A percentile compares a stretch with the other conserved stretches of the same genome.
Evolutionary conservation across 2,329 filamentous ascomycete species (phyloP).

Genomic region (Cercospora zeae-maydis): DNA sequence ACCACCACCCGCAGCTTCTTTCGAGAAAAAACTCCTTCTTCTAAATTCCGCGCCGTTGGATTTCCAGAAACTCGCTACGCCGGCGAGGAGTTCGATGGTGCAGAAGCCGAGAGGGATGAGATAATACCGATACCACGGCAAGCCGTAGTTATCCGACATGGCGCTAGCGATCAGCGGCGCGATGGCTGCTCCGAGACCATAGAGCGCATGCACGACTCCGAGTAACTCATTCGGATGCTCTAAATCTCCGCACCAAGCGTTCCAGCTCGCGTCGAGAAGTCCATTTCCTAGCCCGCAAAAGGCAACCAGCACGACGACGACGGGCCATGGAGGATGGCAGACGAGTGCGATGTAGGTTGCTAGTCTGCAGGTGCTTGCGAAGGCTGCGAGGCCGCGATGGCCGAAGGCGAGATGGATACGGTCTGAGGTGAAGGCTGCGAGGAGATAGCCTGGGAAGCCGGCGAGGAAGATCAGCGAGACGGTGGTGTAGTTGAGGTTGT

Average conservation of each 20-base stretch:
- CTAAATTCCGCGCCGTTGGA: not conserved
- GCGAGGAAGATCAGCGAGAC: slow-evolving; percentile 62
- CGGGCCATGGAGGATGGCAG: not conserved
- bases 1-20: not conserved
- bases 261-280: not conserved
- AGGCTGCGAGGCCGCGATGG: slow-evolving; percentile 63
- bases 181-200: not conserved
- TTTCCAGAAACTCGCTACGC: not conserved
- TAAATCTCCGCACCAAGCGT: not conserved
- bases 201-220: not conserved
- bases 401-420: slow-evolving; percentile 58
- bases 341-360: slow-evolving; percentile 51
- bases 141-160: not conserved
- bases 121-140: not conserved
- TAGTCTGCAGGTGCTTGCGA: slow-evolving; percentile 58
- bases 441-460: slow-evolving; percentile 59
- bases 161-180: not conserved
- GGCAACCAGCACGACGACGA: not conserved
- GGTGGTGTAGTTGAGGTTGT: slow-evolving; percentile 49
- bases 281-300: not conserved
- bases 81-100: not conserved
- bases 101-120: not conserved
- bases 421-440: slow-evolving; percentile 60
- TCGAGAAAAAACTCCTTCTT: not conserved
- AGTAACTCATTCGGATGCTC: not conserved